Evolutionary conservation across 306 rosid genomes (phyloP).

Genomic region (Crotalaria pallida): DNA sequence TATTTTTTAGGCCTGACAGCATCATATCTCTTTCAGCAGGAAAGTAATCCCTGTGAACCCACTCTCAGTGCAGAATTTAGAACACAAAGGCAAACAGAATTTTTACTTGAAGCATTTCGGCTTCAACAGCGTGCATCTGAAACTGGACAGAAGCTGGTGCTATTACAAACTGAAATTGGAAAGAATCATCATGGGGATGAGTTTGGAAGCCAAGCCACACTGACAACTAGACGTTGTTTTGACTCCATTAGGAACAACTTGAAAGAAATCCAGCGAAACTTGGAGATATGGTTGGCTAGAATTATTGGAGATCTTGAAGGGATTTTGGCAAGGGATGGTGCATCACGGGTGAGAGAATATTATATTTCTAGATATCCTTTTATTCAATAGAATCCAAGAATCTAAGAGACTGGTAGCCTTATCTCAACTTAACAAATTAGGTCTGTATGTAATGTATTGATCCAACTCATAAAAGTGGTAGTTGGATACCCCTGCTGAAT

Average conservation of each 20-base stretch:
- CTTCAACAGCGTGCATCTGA: constrained; percentile 81
- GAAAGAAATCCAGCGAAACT: constrained; percentile 73
- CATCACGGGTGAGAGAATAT: constrained; percentile 69
- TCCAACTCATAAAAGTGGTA: constrained; percentile 41
- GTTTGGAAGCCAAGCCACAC: constrained; percentile 42
- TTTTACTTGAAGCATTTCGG: constrained; percentile 69
- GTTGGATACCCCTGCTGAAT: constrained; percentile 39
- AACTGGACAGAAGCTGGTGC: constrained; percentile 69
- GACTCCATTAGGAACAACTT: constrained; percentile 71
- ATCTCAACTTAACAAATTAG: constrained; percentile 28
- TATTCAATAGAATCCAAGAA: constrained; percentile 54
- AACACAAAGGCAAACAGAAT: constrained; percentile 75
- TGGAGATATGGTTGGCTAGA: constrained; percentile 94
- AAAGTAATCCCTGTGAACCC: constrained; percentile 66
- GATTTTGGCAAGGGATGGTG: constrained; percentile 74
- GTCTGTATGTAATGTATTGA: constrained; percentile 36
- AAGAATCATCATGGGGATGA: constrained; percentile 54
- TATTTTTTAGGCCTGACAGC: constrained; percentile 8
- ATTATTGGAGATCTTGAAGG: constrained; percentile 91
- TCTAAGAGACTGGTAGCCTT: constrained; percentile 22
- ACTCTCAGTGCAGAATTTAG: constrained; percentile 57
- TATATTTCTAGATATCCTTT: constrained; percentile 71
- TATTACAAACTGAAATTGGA: constrained; percentile 59
- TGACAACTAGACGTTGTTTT: constrained; percentile 46
- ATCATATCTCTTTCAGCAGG: constrained; percentile 33